Evolutionary conservation across 768 basidiomycete species (phyloP), one percentile per base, ranked within the genome.

Genomic region (Mycena crocata): DNA sequence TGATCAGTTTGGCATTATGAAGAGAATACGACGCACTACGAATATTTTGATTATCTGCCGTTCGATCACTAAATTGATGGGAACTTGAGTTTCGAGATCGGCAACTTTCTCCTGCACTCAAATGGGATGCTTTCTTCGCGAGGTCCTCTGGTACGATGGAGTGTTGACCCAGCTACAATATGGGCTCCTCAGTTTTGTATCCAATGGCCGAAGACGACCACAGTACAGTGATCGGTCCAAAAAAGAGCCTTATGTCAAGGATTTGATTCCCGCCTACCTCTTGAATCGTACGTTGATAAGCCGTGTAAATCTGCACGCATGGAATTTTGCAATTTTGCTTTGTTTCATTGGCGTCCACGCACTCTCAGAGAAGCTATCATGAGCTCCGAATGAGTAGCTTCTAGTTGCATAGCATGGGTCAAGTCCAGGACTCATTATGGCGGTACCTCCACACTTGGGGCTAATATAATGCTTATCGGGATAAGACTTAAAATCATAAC

Each of bases 221-320:
- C 15, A 49, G 17, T 12, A 30, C 6, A 12, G 21, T 17, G 6
- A 49, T 15, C 46, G 15, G 46, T 30, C 5, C 26, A 30, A 49
- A 49, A 49, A 49, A 30, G 46, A 49, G 46, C 26, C 21, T 49
- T 26, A 49, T 49, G 46, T 49, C 46, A 28, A 28, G 46, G 46
- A 49, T 30, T 49, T 49, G 46, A 49, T 49, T 49, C 21, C 46
- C 46, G 46, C 46, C 26, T 5, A 28, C 46, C 46, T 49, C 46
- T 49, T 49, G 46, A 37, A 37, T n/a, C n/a, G n/a, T n/a, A n/a
- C n/a, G n/a, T n/a, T n/a, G n/a, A n/a, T n/a, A n/a, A n/a, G n/a
- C n/a, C n/a, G n/a, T n/a, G n/a, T n/a, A n/a, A n/a, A n/a, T n/a
- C n/a, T n/a, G n/a, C n/a, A n/a, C n/a, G n/a, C n/a, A n/a, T n/a